These are phyloP conservation scores for Dactylella cylindrospora DNA, from an alignment of 2,329 filamentous ascomycete genomes.

Conservation along the genomic window DNA sequence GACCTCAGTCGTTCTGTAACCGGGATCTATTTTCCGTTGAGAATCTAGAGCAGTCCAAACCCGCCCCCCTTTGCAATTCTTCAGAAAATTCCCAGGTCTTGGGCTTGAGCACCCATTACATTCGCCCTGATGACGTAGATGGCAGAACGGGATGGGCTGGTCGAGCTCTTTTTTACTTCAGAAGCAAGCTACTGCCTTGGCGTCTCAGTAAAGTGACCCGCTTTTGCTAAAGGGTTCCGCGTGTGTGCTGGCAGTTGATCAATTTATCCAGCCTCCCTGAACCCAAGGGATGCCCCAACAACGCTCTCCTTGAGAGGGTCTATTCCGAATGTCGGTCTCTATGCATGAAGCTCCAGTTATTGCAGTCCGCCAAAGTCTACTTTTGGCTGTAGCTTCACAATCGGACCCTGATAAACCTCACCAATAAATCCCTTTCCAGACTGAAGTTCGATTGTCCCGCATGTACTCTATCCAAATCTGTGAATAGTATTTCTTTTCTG, in stretches of 20 bases:
- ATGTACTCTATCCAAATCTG: conserved; percentile 20
- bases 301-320: conserved; percentile 1
- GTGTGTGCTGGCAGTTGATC: conserved; percentile 5
- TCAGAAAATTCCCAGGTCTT: conserved; percentile 17
- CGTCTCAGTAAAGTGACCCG: conserved; percentile 14
- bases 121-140: conserved; percentile 36
- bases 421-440: conserved; percentile 12
- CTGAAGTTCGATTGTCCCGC: conserved; percentile 14
- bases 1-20: conserved; percentile 42
- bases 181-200: conserved; percentile 42
- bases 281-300: conserved; percentile 10
- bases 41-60: conserved; percentile 44
- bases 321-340: neutral
- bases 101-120: conserved; percentile 16
- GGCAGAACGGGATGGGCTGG: conserved; percentile 22
- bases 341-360: conserved; percentile 18
- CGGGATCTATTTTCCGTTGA: conserved; percentile 32
- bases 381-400: conserved; percentile 29
- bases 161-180: conserved; percentile 32
- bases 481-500: conserved; percentile 22
- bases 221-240: conserved; percentile 32
- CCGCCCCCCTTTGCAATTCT: conserved; percentile 17
- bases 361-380: conserved; percentile 7
- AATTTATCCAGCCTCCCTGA: conserved; percentile 18
- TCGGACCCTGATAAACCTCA: conserved; percentile 30